Base-by-base conservation (phyloP, 352 stramenopile species). In the Pythium aphanidermatum region DNA sequence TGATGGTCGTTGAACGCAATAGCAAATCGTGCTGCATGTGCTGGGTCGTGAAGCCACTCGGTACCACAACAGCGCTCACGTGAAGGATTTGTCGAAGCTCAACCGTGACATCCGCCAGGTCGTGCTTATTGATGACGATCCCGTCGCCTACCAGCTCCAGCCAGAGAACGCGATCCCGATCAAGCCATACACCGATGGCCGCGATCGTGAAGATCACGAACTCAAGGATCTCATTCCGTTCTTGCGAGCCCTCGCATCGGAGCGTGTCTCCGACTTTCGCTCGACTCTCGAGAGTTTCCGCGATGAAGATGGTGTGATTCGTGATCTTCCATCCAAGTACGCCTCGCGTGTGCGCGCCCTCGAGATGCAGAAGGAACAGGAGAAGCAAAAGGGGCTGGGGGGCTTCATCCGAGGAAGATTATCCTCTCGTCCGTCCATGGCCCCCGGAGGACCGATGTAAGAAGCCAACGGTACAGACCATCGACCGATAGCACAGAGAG, bases 151-250 rank as follows among this genome's bases (percentile, higher is more conserved):
- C 56, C 82, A 94, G 40, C 51, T 94, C 28, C 80, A 94, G 56
- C 78, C 78, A 0, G 79, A 88, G 37, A 94, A 92, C 56, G 82
- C 79, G 20, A 89, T 94, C 51, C 76, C 77, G 9, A 58, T 94
- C 38, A 69, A 60, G 41, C 76, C 82, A 17, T 94, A 88, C 59
- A 89, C 74, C 14, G 65, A 92, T 43, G 82, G 77, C 51, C 73
- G 75, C 29, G 76, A 92, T 62, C 79, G 82, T 24, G 68, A 84
- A 16, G 80, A 94, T 58, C 75, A 80, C 17, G 77, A 83, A 33
- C 66, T 94, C 5, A 81, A 71, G 43, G 74, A 94, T 20, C 48
- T 94, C 17, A 89, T 94, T 55, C 82, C 82, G 45, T 94, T 94
- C 63, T 55, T 94, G 3, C 84, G 86, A 59, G 80, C 82, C 1